These are phyloP conservation scores for Podospora sp. DNA, from an alignment of 495 filamentous ascomycete genomes.

Conservation along the genomic window DNA sequence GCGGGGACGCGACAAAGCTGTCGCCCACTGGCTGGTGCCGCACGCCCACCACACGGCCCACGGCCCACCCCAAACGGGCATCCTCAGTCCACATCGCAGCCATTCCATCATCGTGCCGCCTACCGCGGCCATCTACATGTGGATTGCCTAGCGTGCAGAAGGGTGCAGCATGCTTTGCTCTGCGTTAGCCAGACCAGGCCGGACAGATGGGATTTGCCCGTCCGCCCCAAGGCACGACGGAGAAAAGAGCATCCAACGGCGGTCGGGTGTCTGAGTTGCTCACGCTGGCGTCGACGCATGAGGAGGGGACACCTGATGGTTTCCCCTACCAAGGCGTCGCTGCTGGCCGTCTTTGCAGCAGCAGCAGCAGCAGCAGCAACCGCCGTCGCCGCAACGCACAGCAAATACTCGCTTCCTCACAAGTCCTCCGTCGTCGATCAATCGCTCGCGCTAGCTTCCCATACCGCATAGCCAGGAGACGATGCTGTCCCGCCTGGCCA, in stretches of 20 bases:
- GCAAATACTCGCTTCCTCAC: background rate
- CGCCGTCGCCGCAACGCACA: background rate
- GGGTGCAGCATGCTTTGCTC: background rate
- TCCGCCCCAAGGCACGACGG: background rate
- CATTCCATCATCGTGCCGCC: constrained; percentile 21
- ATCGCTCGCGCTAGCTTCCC: background rate
- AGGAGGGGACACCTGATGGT: background rate
- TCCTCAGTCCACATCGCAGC: constrained; percentile 11
- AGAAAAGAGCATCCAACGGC: background rate
- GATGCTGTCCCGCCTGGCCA: constrained; percentile 10
- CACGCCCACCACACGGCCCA: background rate
- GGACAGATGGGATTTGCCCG: background rate
- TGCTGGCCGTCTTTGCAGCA: background rate
- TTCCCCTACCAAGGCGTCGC: background rate
- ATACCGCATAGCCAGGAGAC: background rate
- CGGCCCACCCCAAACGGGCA: background rate
- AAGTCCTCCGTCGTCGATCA: background rate
- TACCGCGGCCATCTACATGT: constrained; percentile 3
- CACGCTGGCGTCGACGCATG: background rate
- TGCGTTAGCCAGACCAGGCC: background rate
- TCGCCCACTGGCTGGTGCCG: background rate
- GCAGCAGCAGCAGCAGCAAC: background rate
- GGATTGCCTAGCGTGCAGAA: background rate
- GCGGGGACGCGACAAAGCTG: background rate
- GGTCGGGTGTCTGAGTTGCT: too few species aligned